Conservation (phyloP, 2,329 filamentous ascomycete species). For the Sordariomycetes sp. region DNA sequence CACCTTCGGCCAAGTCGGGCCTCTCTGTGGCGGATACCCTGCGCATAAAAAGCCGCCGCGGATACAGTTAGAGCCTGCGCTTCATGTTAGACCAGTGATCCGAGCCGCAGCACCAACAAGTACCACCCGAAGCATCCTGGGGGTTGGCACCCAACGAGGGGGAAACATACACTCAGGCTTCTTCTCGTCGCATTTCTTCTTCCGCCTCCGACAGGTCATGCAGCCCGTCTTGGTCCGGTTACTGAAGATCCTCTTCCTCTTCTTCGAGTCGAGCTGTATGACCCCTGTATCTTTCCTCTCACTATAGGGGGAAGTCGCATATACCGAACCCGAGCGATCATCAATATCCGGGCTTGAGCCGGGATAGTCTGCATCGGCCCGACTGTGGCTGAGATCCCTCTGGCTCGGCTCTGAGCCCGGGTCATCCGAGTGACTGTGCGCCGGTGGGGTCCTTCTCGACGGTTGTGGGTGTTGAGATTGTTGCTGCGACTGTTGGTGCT, state of each 20-base stretch:
- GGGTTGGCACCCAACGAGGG: background rate
- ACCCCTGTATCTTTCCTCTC: constrained; percentile 36
- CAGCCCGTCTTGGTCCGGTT: constrained; percentile 95
- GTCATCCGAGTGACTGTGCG: constrained; percentile 28
- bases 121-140: background rate
- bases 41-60: constrained; percentile 85
- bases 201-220: constrained; percentile 79
- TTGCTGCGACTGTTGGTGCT: constrained; percentile 24
- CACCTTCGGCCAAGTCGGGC: constrained; percentile 63
- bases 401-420: background rate
- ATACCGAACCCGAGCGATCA: constrained; percentile 29
- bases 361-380: constrained; percentile 33
- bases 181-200: constrained; percentile 96
- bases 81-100: background rate
- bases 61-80: constrained; percentile 75
- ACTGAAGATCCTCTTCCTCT: constrained; percentile 74
- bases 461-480: constrained; percentile 18
- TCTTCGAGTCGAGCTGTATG: constrained; percentile 53
- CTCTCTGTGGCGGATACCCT: constrained; percentile 76
- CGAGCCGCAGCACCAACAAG: background rate
- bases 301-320: constrained; percentile 28
- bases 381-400: constrained; percentile 31
- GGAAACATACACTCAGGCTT: constrained; percentile 75
- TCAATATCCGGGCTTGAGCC: constrained; percentile 45
- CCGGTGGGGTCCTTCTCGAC: constrained; percentile 25